Conservation (phyloP, 2,329 filamentous ascomycete species). For the Tolypocladium cylindrosporum region DNA sequence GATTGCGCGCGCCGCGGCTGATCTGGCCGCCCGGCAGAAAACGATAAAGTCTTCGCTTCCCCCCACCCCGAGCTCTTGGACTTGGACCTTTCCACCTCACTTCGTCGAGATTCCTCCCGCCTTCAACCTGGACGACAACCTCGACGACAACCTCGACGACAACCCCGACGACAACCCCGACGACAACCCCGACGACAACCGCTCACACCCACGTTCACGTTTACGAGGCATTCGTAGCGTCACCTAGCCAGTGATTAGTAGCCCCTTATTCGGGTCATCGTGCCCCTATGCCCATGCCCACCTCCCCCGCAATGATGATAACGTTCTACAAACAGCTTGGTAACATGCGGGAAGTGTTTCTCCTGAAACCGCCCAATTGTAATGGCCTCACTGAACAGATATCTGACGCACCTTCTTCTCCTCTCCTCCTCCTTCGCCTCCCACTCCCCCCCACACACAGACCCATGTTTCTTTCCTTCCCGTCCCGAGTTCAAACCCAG, state of each 20-base stretch:
- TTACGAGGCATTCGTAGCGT: not conserved
- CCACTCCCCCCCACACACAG: not conserved
- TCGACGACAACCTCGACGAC: not conserved
- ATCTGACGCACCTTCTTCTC: not conserved
- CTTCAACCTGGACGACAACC: not conserved
- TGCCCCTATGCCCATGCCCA: not conserved
- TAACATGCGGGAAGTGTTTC: not conserved
- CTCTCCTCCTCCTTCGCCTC: not conserved
- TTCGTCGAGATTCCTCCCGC: not conserved
- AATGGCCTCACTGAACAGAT: not conserved
- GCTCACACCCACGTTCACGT: constrained; percentile 10
- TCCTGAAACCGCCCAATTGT: not conserved
- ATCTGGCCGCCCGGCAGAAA: not conserved
- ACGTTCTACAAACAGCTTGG: not conserved
- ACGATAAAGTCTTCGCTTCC: not conserved
- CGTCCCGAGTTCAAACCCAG: not conserved
- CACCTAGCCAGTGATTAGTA: not conserved
- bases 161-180: not conserved
- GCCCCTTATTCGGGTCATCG: not conserved
- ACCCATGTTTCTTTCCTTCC: not conserved
- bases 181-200: not conserved
- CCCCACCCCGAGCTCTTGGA: not conserved
- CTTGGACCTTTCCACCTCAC: not conserved
- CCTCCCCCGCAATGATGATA: not conserved
- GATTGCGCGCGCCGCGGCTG: not conserved